These are phyloP conservation scores for Boletus sp. DNA, from an alignment of 768 basidiomycete species.

Conservation along the genomic window DNA sequence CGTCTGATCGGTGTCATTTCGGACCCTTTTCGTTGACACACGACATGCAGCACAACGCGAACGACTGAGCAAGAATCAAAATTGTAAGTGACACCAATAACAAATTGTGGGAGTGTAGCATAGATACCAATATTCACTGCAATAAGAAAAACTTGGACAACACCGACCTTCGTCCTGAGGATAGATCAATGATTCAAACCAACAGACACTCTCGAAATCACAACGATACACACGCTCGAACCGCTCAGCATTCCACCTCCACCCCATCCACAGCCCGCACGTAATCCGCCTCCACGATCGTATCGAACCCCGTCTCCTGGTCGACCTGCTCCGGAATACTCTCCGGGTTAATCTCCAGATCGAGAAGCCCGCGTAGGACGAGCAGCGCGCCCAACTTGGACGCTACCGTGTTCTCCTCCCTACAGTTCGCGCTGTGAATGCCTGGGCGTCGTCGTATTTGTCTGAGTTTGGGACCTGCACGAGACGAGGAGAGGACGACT, in stretches of 20 bases:
- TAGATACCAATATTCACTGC: too few species aligned
- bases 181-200: background rate
- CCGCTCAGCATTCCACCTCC: constrained; percentile 40
- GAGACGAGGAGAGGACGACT: constrained; percentile 12
- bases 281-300: constrained; percentile 52
- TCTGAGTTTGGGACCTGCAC: background rate
- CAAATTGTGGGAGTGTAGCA: too few species aligned
- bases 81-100: too few species aligned
- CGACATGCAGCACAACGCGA: too few species aligned
- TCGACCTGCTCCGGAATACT: constrained; percentile 35
- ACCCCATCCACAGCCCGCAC: constrained; percentile 47
- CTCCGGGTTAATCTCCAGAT: constrained; percentile 38
- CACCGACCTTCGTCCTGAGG: background rate
- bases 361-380: constrained; percentile 61
- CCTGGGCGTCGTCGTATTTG: constrained; percentile 40
- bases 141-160: too few species aligned
- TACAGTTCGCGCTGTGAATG: constrained; percentile 63
- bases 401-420: constrained; percentile 66
- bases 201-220: background rate
- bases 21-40: too few species aligned
- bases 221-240: background rate
- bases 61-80: too few species aligned
- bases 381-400: constrained; percentile 76
- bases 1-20: too few species aligned
- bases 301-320: constrained; percentile 38